Evolutionary conservation across 352 stramenopile species (phyloP), one percentile per base, ranked within the genome.

Genomic region (Pythium aristosporum): DNA sequence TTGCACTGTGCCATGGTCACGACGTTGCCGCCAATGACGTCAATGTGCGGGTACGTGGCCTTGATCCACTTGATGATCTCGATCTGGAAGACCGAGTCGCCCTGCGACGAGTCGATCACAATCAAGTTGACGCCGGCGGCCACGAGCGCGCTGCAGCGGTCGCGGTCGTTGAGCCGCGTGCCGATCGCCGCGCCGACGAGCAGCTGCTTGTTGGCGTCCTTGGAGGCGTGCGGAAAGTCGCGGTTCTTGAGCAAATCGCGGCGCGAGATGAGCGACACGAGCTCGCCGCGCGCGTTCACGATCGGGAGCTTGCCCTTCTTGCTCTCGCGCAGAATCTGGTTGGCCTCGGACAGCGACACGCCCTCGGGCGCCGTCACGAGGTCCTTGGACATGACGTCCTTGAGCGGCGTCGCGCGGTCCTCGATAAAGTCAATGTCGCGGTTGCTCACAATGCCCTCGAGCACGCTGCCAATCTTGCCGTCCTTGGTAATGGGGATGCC

Each of bases 301-400:
- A 99, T 98, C 20, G 98, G 98, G 18, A 99, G 85, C 82, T 99
- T 99, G 67, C 98, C 97, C 83, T 99, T 99, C 82, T 99, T 99
- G 72, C 88, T 98, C 64, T 98, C 84, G 46, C 96, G 96, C 42
- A 99, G 76, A 55, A 99, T 99, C 66, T 95, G 74, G 89, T 99
- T 99, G 36, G 98, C 98, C 74, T 99, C 96, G 30, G 76, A 79
- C 9, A 99, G 84, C 58, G 89, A 96, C 28, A 98, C 87, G 49
- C 96, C 94, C 64, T 99, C 97, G 32, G 90, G 88, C 4, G 96
- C 97, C 10, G 96, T 97, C 28, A 98, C 86, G 13, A 99, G 79
- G 34, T 96, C 76, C 23, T 68, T 94, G 23, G 89, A 91, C 91
- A 97, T 97, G 65, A 97, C 87, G 32, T 89, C 79, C 63, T 80